These are phyloP conservation scores for Apiospora kogelbergensis DNA, from an alignment of 2,329 filamentous ascomycete species.

Conservation along the genomic window DNA sequence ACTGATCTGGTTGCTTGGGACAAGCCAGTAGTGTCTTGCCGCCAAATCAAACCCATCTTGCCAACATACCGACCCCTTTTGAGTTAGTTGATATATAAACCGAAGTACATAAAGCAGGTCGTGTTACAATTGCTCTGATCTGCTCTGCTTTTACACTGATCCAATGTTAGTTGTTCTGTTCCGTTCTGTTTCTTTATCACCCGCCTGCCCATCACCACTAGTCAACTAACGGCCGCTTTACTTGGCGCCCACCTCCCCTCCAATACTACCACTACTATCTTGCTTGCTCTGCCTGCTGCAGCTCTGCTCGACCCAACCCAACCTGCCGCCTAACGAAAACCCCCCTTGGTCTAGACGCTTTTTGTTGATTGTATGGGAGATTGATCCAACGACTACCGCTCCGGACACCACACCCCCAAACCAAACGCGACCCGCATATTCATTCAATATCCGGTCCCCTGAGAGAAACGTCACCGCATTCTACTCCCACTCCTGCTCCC, in stretches of 20 bases:
- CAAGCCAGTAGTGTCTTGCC: background rate
- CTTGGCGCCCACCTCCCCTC: background rate
- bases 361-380: background rate
- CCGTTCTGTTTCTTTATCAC: conserved; percentile 3
- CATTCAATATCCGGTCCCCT: conserved; percentile 8
- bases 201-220: background rate
- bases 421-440: conserved; percentile 3
- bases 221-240: background rate
- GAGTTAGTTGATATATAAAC: background rate
- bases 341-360: background rate
- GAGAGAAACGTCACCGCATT: conserved; percentile 7
- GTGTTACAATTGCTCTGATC: background rate
- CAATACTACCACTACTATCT: background rate
- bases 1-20: conserved; percentile 2
- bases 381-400: background rate
- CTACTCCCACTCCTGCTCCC: conserved; percentile 1
- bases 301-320: background rate
- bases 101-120: background rate
- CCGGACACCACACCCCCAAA: conserved; percentile 3
- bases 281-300: background rate
- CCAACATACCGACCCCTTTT: background rate
- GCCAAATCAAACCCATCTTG: background rate
- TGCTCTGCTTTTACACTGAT: background rate
- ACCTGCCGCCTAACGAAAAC: background rate
- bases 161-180: background rate